Percentiles rank a stretch among this genome's conserved stretches.
Conservation (phyloP, 257 asterid genomes). For the Verbascum thapsus region DNA sequence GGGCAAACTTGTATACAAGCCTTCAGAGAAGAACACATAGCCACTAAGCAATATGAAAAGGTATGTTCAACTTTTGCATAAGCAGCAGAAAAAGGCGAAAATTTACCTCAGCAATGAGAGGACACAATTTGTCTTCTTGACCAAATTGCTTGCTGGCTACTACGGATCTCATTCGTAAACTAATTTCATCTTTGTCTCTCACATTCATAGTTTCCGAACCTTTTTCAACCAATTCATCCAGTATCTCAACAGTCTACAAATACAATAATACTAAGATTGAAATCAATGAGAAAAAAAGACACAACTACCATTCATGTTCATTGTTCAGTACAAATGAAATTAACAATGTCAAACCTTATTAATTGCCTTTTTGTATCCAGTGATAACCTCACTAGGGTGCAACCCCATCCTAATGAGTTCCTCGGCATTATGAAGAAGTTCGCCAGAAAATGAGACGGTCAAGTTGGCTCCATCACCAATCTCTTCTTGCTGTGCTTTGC, state of each 20-base stretch:
- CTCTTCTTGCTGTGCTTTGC: constrained; percentile 96
- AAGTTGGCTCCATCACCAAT: constrained; percentile 97
- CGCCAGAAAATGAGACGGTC: constrained; percentile 94
- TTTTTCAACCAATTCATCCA: constrained; percentile 74
- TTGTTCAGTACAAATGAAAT: background rate
- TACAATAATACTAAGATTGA: constrained; percentile 22
- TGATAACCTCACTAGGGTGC: constrained; percentile 92
- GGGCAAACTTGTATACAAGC: constrained; percentile 99
- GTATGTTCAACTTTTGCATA: background rate
- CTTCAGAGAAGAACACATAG: constrained; percentile 41
- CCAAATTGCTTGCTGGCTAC: constrained; percentile 98
- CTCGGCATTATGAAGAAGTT: constrained; percentile 93
- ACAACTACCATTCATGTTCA: constrained; percentile 8
- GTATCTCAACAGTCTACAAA: constrained; percentile 61
- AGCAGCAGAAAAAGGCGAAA: constrained; percentile 17
- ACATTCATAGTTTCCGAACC: constrained; percentile 92
- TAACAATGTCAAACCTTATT: constrained; percentile 55
- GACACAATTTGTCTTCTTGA: constrained; percentile 74
- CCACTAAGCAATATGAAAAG: constrained; percentile 12
- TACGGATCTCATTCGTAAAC: constrained; percentile 76
- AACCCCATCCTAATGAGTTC: constrained; percentile 98
- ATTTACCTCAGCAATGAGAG: constrained; percentile 77
- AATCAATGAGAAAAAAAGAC: constrained; percentile 18
- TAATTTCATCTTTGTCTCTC: constrained; percentile 66
- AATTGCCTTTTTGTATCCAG: constrained; percentile 84